Conservation (phyloP, 2,329 filamentous ascomycete genomes). For the Juglanconis juglandina region DNA sequence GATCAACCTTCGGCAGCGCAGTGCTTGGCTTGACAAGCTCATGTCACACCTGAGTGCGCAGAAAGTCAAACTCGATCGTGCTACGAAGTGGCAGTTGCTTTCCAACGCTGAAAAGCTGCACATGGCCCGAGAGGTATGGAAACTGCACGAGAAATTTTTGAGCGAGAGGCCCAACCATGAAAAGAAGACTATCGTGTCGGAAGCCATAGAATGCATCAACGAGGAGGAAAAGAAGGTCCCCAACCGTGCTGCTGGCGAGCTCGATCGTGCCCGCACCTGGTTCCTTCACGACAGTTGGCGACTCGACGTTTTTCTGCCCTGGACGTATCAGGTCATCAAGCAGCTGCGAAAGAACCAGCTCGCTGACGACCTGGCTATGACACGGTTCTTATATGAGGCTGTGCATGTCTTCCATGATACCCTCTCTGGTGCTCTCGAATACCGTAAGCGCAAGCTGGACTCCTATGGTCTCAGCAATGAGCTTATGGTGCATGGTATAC, state of each 20-base stretch:
- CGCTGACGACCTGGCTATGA: conserved; percentile 52
- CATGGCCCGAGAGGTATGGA: conserved; percentile 77
- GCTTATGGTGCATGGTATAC: conserved; percentile 61
- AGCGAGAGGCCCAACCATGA: conserved; percentile 55
- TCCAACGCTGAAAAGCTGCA: conserved; percentile 88
- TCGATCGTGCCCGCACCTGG: conserved; percentile 79
- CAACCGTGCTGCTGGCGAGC: conserved; percentile 62
- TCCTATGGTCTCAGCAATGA: conserved; percentile 72
- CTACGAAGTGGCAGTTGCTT: conserved; percentile 75
- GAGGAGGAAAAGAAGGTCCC: conserved; percentile 71
- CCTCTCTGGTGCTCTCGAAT: conserved; percentile 64
- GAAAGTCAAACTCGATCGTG: conserved; percentile 62
- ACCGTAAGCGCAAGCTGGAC: conserved; percentile 65
- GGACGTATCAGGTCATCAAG: conserved; percentile 74
- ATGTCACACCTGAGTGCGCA: conserved; percentile 67
- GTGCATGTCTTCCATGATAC: conserved; percentile 64
- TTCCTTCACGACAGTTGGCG: conserved; percentile 74
- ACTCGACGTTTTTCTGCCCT: conserved; percentile 72
- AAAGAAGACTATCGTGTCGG: conserved; percentile 68
- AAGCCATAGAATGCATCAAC: conserved; percentile 73
- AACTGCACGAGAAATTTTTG: conserved; percentile 68
- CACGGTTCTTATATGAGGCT: conserved; percentile 65
- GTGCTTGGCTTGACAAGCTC: conserved; percentile 70
- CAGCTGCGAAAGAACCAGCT: conserved; percentile 62
- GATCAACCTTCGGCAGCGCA: conserved; percentile 71